A percentile compares a stretch with the other conserved stretches of the same genome.
Conservation (phyloP, 2,329 filamentous ascomycete species). For the Xylariaceae sp. region DNA sequence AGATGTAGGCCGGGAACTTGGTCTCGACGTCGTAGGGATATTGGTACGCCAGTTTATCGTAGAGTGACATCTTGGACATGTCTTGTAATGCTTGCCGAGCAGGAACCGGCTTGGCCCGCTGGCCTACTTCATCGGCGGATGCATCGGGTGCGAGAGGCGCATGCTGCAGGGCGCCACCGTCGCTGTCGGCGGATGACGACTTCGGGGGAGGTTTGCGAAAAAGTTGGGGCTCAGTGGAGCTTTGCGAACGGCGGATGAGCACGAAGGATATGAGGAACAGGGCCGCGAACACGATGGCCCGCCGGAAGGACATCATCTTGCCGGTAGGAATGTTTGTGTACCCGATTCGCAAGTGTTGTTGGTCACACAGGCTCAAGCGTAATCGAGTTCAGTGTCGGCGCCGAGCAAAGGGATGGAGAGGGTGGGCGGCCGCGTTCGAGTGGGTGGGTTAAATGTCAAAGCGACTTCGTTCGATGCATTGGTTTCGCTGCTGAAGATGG, state of each 20-base stretch:
- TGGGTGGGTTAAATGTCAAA: slow-evolving; percentile 1
- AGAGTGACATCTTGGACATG: slow-evolving; percentile 64
- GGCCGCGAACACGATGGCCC: slow-evolving; percentile 31
- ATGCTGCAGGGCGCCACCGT: slow-evolving; percentile 18
- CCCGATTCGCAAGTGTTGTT: background rate
- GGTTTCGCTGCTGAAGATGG: background rate
- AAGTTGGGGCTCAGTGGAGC: slow-evolving; percentile 25
- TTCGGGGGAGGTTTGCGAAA: slow-evolving; percentile 28
- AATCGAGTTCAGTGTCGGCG: slow-evolving; percentile 2
- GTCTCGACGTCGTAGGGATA: slow-evolving; percentile 85
- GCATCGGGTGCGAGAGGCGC: slow-evolving; percentile 22
- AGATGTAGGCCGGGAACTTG: slow-evolving; percentile 96
- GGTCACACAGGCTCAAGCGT: slow-evolving; percentile 3
- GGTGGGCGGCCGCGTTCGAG: background rate
- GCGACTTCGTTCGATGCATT: slow-evolving; percentile 7
- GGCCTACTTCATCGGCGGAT: slow-evolving; percentile 1
- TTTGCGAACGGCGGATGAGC: slow-evolving; percentile 32
- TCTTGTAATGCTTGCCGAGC: slow-evolving; percentile 63
- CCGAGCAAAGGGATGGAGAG: slow-evolving; percentile 1
- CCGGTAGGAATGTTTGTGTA: slow-evolving; percentile 3
- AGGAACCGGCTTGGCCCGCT: slow-evolving; percentile 33
- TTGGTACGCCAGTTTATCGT: slow-evolving; percentile 82
- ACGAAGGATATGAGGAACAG: slow-evolving; percentile 34
- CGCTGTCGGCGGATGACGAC: slow-evolving; percentile 18
- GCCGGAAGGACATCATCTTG: slow-evolving; percentile 34